Base-by-base conservation (phyloP, 2,329 filamentous ascomycete genomes). In the Colletotrichum phormii region DNA sequence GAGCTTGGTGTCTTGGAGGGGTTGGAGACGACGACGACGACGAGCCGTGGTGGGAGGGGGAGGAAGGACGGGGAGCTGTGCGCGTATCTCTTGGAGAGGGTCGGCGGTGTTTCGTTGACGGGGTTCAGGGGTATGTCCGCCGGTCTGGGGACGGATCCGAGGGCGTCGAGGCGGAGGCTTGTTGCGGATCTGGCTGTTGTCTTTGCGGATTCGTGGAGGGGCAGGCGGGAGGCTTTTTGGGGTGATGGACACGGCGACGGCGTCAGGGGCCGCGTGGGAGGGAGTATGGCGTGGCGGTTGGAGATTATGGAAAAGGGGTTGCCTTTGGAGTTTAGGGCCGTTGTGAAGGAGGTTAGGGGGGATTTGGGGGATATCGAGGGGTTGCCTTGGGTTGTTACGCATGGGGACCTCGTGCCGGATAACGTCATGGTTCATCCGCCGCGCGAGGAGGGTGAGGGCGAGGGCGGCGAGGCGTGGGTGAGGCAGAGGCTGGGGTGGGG, bases 331-430 rank as follows among this genome's bases (percentile, higher is more conserved):
- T 82, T 85, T 70, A 75, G 77, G 15, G 55, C 74, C 11, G 71
- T 77, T 57, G 79, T 79, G 53, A 63, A 54, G 5, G 76, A 75
- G 3, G 62, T 82, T 0, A 75, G 82, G 7, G 64, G 62, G 9
- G 75, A 79, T 18, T 66, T 86, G 15, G 75, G 75, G 3, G 72
- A 76, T 2, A 82, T 89, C 29, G 81, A 85, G 70, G 69, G 68
- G 7, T 80, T 90, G 4, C 89, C 89, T 0, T 87, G 89, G 81
- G 85, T 87, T 4, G 78, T 92, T 12, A 91, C 86, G 6, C 90
- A 92, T 66, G 90, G 90, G 0, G 91, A 93, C 75, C 80, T 92
- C 5, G 80, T 90, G 0, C 83, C 89, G 0, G 83, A 84, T 2
- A 92, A 92, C 72, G 84, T 92, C 55, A 84, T 92, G 77, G 82